phyloP scores from a whole-genome alignment of 306 rosid species.

The Corylus heterophylla region DNA sequence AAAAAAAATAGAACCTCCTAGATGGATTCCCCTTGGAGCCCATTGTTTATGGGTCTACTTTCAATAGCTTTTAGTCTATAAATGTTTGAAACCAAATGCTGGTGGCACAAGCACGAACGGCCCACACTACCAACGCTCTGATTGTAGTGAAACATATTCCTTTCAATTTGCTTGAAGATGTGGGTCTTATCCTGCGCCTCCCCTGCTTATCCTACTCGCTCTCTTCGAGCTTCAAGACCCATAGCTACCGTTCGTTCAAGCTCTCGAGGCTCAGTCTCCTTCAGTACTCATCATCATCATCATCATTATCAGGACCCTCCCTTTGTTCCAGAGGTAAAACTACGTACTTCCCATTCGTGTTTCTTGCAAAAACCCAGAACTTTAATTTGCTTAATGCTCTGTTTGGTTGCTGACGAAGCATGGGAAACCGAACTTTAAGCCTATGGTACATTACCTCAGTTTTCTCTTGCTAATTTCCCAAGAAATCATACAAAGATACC shows the following conservation, averaged over 20 bases:
- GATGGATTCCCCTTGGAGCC: neutral
- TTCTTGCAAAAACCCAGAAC: conserved; percentile 9
- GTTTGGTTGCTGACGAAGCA: conserved; percentile 13
- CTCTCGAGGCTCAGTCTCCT: conserved; percentile 37
- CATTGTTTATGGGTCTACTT: neutral
- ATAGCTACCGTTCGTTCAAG: conserved; percentile 28
- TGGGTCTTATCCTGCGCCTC: conserved; percentile 45
- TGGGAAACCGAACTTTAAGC: neutral
- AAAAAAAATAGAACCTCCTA: neutral
- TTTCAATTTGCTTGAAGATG: conserved; percentile 33
- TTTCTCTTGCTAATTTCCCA: neutral
- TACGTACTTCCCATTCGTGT: conserved; percentile 1
- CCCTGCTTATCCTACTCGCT: conserved; percentile 46
- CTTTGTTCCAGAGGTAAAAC: conserved; percentile 66
- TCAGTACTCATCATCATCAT: conserved; percentile 21
- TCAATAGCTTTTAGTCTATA: neutral
- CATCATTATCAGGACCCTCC: conserved; percentile 42
- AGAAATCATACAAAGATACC: neutral
- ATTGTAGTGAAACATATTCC: neutral
- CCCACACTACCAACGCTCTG: too few relatives aligned
- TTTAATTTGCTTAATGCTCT: neutral
- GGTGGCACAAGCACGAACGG: neutral
- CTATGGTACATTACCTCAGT: neutral
- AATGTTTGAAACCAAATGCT: neutral
- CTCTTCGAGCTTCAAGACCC: conserved; percentile 36